These are phyloP conservation scores for Colletotrichum melonis DNA, from an alignment of 2,329 filamentous ascomycete genomes.

Conservation along the genomic window DNA sequence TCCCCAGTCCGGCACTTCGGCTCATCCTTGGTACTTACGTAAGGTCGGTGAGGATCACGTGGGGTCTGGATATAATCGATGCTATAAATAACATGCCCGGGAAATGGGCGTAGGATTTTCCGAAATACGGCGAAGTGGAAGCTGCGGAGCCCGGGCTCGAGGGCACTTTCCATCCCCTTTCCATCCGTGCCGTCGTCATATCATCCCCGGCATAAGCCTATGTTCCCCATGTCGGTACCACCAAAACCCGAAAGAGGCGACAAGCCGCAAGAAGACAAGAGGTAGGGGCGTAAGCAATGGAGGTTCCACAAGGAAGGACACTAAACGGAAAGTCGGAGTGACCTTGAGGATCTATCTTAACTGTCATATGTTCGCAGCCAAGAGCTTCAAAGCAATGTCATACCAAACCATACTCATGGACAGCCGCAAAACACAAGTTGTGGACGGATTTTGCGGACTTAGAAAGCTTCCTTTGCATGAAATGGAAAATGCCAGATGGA, in stretches of 20 bases:
- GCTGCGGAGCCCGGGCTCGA: not conserved
- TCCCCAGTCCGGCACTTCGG: not conserved
- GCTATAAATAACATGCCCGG: not conserved
- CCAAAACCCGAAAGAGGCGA: not conserved
- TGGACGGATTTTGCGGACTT: not conserved
- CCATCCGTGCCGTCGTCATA: not conserved
- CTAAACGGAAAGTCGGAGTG: not conserved
- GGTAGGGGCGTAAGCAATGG: not conserved
- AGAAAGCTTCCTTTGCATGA: not conserved
- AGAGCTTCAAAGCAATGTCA: not conserved
- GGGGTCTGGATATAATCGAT: fast-evolving
- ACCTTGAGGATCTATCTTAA: not conserved
- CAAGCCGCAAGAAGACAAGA: not conserved
- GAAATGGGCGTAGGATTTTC: not conserved
- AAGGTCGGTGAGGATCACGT: not conserved
- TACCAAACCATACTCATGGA: not conserved
- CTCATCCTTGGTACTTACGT: not conserved
- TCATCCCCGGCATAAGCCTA: not conserved
- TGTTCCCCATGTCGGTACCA: not conserved
- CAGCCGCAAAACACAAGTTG: not conserved
- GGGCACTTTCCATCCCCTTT: not conserved
- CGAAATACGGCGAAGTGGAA: not conserved
- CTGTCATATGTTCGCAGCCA: not conserved
- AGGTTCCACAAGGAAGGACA: not conserved
- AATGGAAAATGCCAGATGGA: not conserved